Evolutionary conservation across 768 basidiomycete genomes (phyloP).

Genomic region (Serendipita sp.): DNA sequence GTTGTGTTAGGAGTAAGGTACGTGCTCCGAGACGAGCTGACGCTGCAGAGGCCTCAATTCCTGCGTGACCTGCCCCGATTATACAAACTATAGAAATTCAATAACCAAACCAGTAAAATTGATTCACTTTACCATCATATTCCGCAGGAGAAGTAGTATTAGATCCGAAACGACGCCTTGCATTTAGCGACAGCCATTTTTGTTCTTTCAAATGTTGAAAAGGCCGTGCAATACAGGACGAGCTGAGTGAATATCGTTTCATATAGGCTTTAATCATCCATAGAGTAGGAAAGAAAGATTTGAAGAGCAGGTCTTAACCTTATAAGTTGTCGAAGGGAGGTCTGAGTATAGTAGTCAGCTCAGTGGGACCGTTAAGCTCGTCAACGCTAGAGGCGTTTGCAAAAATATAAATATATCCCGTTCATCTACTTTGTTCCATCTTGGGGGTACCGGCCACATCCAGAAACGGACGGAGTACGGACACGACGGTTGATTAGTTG

Average conservation of each 20-base stretch:
- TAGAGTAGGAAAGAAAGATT: too few relatives aligned
- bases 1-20: constrained; percentile 71
- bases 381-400: not conserved
- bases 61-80: constrained; percentile 86
- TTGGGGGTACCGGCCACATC: not conserved
- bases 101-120: not conserved
- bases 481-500: not conserved
- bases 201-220: too few relatives aligned
- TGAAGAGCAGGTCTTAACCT: too few relatives aligned
- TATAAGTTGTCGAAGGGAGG: not conserved
- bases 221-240: too few relatives aligned
- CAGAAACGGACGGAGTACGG: not conserved
- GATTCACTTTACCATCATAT: not conserved
- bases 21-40: constrained; percentile 69
- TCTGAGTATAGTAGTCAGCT: not conserved
- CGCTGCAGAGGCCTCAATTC: constrained; percentile 81
- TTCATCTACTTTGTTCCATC: not conserved
- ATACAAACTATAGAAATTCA: constrained; percentile 35
- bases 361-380: too few relatives aligned
- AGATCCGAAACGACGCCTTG: not conserved
- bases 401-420: not conserved
- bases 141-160: not conserved
- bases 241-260: too few relatives aligned
- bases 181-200: too few relatives aligned
- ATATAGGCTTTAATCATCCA: too few relatives aligned